Percentiles rank a stretch among this genome's conserved stretches.
These are phyloP conservation scores for Apostasia ramifera DNA, from an alignment of 106 monocot genomes.

Conservation along the genomic window DNA sequence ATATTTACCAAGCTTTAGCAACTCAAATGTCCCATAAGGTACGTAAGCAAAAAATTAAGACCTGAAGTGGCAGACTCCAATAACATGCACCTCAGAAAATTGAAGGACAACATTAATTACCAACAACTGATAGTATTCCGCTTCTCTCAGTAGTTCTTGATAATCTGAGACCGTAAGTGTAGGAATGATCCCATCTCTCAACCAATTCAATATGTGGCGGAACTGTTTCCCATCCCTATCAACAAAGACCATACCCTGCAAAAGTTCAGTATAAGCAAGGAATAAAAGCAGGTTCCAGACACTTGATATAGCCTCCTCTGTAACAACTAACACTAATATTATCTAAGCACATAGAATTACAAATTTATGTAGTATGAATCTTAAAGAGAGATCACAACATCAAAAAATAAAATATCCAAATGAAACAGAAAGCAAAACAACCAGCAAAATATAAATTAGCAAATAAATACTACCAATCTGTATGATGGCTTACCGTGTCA, in stretches of 20 bases:
- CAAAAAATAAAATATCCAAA: no score
- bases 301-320: not conserved
- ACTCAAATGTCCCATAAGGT: no score
- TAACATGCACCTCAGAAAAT: not conserved
- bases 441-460: no score
- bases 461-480: not conserved
- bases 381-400: no score
- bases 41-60: no score
- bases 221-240: constrained; percentile 96
- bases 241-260: constrained; percentile 85
- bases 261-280: constrained; percentile 26
- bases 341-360: no score
- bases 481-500: constrained; percentile 31
- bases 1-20: no score
- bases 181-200: constrained; percentile 79
- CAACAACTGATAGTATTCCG: constrained; percentile 88
- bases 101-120: constrained; percentile 27
- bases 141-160: constrained; percentile 74
- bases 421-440: no score
- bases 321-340: no score
- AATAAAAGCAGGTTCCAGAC: constrained; percentile 24
- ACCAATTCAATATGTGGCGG: constrained; percentile 87
- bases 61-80: not conserved
- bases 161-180: constrained; percentile 49
- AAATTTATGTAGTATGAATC: no score